Evolutionary conservation across 2,329 filamentous ascomycete genomes (phyloP), one percentile per base, ranked within the genome.

Genomic region (Sporothrix curviconia): DNA sequence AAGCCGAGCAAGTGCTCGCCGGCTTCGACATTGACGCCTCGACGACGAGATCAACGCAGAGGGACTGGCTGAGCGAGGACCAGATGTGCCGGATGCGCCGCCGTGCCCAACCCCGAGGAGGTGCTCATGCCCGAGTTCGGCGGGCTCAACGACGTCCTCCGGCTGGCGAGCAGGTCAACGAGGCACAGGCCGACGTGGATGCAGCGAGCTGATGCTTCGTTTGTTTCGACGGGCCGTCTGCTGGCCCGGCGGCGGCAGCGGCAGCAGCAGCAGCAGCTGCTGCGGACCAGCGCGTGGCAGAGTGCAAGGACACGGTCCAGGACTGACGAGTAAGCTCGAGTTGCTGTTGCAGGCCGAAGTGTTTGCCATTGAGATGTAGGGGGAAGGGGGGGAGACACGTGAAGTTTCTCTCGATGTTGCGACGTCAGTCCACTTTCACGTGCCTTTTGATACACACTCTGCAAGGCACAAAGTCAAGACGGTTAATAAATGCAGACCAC

Each of bases 41-140:
- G 42, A 30, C 7, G 34, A 11, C 3, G 19, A 43, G 9, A 37
- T 11, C 30, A 7, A 24, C n/a, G n/a, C n/a, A n/a, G n/a, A n/a
- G n/a, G 7, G 40, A 25, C n/a, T 12, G 7, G 15, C 37, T 28
- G 24, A 51, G 19, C 5, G 44, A 46, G 14, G 44, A 40, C 15
- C n/a, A n/a, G 42, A 40, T 7, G 17, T 14, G 12, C 19, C 46
- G 22, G n/a, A 43, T 3, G n/a, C 56, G 25, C 36, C 34, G 11
- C n/a, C n/a, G 3, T 36, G 4, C 51, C 58, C 17, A 57, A 36
- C 14, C 36, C 59, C 7, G 42, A 57, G n/a, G 46, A 34, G 8
- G 43, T 59, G 12, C 53, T 58, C 2, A 11, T 34, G 36, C 56
- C 42, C 22, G 39, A 50, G 11, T 62, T 57, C 42, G 60, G 57